Evolutionary conservation across 2,329 filamentous ascomycete genomes (phyloP), one percentile per base, ranked within the genome.

Genomic region (Cordyceps militaris): DNA sequence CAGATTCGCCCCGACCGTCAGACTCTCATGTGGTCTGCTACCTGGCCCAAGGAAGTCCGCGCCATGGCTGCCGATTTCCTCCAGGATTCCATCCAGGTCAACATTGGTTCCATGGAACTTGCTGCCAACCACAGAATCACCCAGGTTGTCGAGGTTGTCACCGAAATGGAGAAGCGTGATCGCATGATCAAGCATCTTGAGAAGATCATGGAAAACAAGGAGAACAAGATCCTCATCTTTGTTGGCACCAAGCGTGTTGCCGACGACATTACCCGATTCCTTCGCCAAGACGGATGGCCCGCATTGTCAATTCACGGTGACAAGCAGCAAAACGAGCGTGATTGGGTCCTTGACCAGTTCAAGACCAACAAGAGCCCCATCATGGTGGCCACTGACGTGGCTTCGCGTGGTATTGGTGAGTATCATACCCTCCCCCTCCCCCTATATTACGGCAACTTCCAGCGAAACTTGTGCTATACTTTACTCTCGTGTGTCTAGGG

Each of bases 391-490:
- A 99, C 94, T 65, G 94, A 97, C 72, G 94, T 99, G 78, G 94
- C 94, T 79, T 97, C 94, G 73, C 94, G 94, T 92, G 94, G 94
- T 91, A 97, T 99, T 79, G 94, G 94, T 97, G 95, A 96, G 91
- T 93, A 88, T 84, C 79, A 81, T 59, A 24, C 46, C 77, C 74
- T 75, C 77, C 71, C 74, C 75, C 70, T 69, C 69, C 68, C 64
- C 58, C 62, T 69, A 62, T 59, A 62, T 63, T 67, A 67, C 72
- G 74, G 76, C 80, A 79, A 79, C 76, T 77, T 79, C 79, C 79
- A 81, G 82, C 78, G 79, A 76, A 69, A 63, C 66, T 69, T 65
- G 75, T 82, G 79, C 80, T 83, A 85, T 91, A 85, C 88, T 92
- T 86, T 90, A 90, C 90, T 93, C 87, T 57, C 24, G 91, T 83